Evolutionary conservation across 176 grass and related monocot genomes (phyloP).

Genomic region (Zea mays): Zm-B73-REFERENCE-NAM-5.0 NC_050096.1:171137501-171138000

Average conservation of each 20-base stretch:
- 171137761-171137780: slow-evolving; percentile 6
- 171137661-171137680: too few relatives aligned
- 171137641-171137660: too few relatives aligned
- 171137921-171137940: slow-evolving; percentile 65
- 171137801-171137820: not conserved
- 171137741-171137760: not conserved
- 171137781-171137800: not conserved
- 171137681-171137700: too few relatives aligned
- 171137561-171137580: too few relatives aligned
- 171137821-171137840: slow-evolving; percentile 23
- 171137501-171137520: too few relatives aligned
- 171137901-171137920: slow-evolving; percentile 71
- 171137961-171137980: slow-evolving; percentile 68
- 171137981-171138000: slow-evolving; percentile 58
- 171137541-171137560: too few relatives aligned
- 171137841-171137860: slow-evolving; percentile 10
- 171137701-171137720: too few relatives aligned
- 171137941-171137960: slow-evolving; percentile 53
- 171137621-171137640: too few relatives aligned
- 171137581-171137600: too few relatives aligned
- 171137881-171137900: slow-evolving; percentile 65
- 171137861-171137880: slow-evolving; percentile 42
- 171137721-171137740: not conserved
- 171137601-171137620: too few relatives aligned
- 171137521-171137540: too few relatives aligned